A percentile compares a stretch with the other conserved stretches of the same genome.
These are phyloP conservation scores for Sechiopsis laciniata DNA, from an alignment of 306 rosid genomes.

Conservation along the genomic window DNA sequence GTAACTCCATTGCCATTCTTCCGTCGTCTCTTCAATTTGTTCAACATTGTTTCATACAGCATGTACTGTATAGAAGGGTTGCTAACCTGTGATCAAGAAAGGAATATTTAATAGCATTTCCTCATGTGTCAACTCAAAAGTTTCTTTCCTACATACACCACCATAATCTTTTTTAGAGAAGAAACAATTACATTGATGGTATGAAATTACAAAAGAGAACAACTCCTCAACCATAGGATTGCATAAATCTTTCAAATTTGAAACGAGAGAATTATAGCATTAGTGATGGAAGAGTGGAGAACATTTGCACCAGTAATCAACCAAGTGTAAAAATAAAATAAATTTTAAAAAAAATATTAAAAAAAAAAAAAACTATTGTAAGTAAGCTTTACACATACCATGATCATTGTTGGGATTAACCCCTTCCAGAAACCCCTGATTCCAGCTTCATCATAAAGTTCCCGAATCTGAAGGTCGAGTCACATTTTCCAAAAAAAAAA, in stretches of 20 bases:
- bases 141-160: constrained; percentile 22
- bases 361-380: too few relatives aligned
- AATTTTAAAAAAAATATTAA: too few relatives aligned
- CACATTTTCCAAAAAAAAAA: not conserved
- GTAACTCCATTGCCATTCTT: constrained; percentile 45
- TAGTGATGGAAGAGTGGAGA: too few relatives aligned
- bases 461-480: constrained; percentile 51
- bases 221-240: too few relatives aligned
- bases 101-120: constrained; percentile 35
- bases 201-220: too few relatives aligned
- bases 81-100: constrained; percentile 65
- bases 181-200: too few relatives aligned
- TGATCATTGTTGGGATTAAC: constrained; percentile 74
- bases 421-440: constrained; percentile 85
- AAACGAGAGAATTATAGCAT: too few relatives aligned
- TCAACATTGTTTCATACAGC: constrained; percentile 85
- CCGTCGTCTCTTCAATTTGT: constrained; percentile 52
- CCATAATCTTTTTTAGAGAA: too few relatives aligned
- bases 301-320: too few relatives aligned
- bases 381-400: constrained; percentile 48
- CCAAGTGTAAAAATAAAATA: too few relatives aligned
- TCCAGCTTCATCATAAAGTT: constrained; percentile 78
- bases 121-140: constrained; percentile 22
- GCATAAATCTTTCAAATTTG: too few relatives aligned
- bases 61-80: constrained; percentile 96